These are phyloP conservation scores for Lotmaria passim DNA, from an alignment of 208 protist genomes.

Conservation along the genomic window DNA sequence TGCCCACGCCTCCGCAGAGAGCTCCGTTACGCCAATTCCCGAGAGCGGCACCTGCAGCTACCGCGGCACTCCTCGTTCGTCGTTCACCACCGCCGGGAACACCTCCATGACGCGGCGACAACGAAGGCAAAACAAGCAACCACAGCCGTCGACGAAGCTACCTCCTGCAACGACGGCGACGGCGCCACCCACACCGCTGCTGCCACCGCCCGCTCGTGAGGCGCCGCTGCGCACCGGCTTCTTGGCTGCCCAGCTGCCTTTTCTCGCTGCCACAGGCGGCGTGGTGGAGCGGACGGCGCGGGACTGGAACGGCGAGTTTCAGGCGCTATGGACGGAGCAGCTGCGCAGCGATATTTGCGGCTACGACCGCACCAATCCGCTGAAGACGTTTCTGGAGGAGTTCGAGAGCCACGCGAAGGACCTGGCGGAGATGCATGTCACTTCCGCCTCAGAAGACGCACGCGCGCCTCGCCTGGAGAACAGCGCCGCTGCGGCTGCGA, in stretches of 20 bases:
- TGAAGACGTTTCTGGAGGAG: constrained; percentile 40
- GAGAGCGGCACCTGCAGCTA: constrained; percentile 10
- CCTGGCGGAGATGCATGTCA: constrained; percentile 38
- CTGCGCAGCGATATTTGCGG: constrained; percentile 18
- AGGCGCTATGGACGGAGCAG: constrained; percentile 42
- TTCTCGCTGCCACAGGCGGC: constrained; percentile 26
- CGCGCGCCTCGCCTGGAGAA: not conserved
- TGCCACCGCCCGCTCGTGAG: not conserved
- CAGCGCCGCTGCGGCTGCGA: not conserved
- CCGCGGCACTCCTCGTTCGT: not conserved
- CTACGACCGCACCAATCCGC: constrained; percentile 3
- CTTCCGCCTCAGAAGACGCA: not conserved
- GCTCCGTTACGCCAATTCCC: constrained; percentile 5
- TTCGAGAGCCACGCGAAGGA: constrained; percentile 49
- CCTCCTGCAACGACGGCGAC: not conserved
- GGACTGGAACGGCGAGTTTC: constrained; percentile 73
- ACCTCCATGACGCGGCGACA: not conserved
- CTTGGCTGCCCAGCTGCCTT: constrained; percentile 43
- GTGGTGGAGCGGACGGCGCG: constrained; percentile 37
- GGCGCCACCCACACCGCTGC: not conserved
- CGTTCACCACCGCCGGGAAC: not conserved
- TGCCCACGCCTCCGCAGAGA: not conserved
- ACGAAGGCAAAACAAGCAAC: not conserved
- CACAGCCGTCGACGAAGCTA: not conserved
- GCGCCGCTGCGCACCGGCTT: constrained; percentile 15